Base-by-base conservation (phyloP, 164 flowering plant genomes). In the Taxillus chinensis region DNA sequence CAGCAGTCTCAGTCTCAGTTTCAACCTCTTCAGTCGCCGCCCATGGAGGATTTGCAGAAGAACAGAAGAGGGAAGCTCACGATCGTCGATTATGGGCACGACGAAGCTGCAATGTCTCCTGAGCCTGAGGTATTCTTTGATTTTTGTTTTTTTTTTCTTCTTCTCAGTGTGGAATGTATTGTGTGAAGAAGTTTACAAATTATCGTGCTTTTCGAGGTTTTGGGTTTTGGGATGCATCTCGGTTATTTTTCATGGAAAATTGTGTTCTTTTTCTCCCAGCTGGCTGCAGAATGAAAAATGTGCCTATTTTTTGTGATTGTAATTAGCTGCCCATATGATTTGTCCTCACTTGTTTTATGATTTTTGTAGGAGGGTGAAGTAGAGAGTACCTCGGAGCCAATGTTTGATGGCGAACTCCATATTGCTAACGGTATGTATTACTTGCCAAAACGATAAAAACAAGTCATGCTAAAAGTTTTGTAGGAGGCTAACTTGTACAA, bases 41-140 rank as follows among this genome's bases (percentile, higher is more conserved):
- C 56, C 53, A 42, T 11, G 27, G 55, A n/a, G 27, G 75, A 62
- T 13, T 51, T 53, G 51, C 50, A 38, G 61, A 63, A 60, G 13
- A 38, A 70, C 43, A 69, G 73, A 57, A 78, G 68, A 59, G 70
- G 68, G 38, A 61, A 73, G 57, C 64, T 79, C 10, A 69, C 79
- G 3, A 87, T 90, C 59, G 97, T 87, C 3, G 97, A 86, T 70
- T 86, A 90, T 51, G 97, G 80, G 1, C 97, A 88, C 12, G 97
- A 90, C 58, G 97, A 88, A 63, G 77, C 76, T 7, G 87, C 87
- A n/a, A 75, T 85, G 90, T 90, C 97, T 37, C 97, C 97, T 41
- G 97, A 88, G 62, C 75, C 87, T 49, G 97, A 90, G 92, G 97
- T 87, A 69, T 37, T 4, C 62, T 11, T 14, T 49, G 27, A 4